Evolutionary conservation across 139 green algal species (phyloP), one percentile per base, ranked within the genome.

Genomic region (Dunaliella sp.): DNA sequence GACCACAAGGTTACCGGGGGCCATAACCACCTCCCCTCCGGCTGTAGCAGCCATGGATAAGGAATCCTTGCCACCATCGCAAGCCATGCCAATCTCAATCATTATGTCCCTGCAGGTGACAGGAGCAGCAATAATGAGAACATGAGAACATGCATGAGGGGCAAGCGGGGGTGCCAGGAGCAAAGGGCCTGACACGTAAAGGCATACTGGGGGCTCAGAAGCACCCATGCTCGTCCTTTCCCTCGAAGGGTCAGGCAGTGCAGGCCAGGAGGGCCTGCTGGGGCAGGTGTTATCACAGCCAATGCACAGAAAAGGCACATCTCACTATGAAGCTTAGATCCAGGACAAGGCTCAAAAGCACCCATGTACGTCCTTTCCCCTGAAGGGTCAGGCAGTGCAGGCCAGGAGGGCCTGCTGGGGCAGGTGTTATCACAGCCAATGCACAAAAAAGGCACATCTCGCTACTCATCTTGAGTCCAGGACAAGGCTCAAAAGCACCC

Each of bases 21-120:
- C 94, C 94, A 98, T 99, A 36, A 99, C 97, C 0, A 87, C 94
- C 92, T 99, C 97, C 2, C 91, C 93, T 48, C 86, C 93, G 1
- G 95, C 95, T 7, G 85, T 84, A 0, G 97, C 97, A 0, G 97
- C 97, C 97, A 99, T 99, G 80, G 95, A 98, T 7, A 99, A 92
- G 28, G 91, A 97, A 92, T 99, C 97, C 92, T 99, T 99, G 84
- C 97, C 97, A 84, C 97, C 97, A 86, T 99, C 97, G 82, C 97
- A 97, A 0, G 97, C 97, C 36, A 99, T 86, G 28, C 91, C 93
- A 30, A 99, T 91, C 38, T 94, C 85, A n/a, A 98, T 87, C 94
- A 98, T 98, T 3, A 91, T 89, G 59, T 98, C 94, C 26, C 91
- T 93, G 90, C 79, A 87, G 35, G 65, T n/a, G n/a, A 74, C 22